A percentile compares a stretch with the other conserved stretches of the same genome.
Evolutionary conservation across 768 basidiomycete species (phyloP).

Genomic region (Leccinum subtestaceum): DNA sequence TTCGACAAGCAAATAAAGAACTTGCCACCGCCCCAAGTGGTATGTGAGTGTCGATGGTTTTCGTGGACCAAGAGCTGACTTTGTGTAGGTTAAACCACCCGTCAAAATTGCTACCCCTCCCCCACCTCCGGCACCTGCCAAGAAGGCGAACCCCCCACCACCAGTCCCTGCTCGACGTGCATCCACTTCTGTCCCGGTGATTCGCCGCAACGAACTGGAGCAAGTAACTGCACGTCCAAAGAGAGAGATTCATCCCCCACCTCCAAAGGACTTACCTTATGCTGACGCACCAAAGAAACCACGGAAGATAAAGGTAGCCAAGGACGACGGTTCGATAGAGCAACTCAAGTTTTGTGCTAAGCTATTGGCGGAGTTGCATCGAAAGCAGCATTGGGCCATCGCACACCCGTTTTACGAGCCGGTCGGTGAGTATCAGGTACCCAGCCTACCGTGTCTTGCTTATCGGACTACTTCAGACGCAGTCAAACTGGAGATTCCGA

Average conservation of each 20-base stretch:
- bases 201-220: slow-evolving; percentile 71
- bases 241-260: slow-evolving; percentile 95
- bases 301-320: slow-evolving; percentile 55
- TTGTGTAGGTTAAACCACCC: slow-evolving; percentile 40
- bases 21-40: slow-evolving; percentile 75
- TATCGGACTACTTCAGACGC: slow-evolving; percentile 50
- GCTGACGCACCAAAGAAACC: slow-evolving; percentile 70
- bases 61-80: slow-evolving; percentile 16
- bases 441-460: background rate
- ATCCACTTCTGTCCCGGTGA: slow-evolving; percentile 79
- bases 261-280: slow-evolving; percentile 87
- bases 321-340: slow-evolving; percentile 69
- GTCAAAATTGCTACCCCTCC: slow-evolving; percentile 41
- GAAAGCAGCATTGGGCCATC: slow-evolving; percentile 70
- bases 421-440: slow-evolving; percentile 64
- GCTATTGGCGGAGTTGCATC: slow-evolving; percentile 69
- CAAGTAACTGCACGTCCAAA: slow-evolving; percentile 74
- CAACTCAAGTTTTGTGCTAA: slow-evolving; percentile 83
- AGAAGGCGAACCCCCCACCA: slow-evolving; percentile 32
- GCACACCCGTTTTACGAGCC: slow-evolving; percentile 91
- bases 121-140: slow-evolving; percentile 37
- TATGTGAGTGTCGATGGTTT: slow-evolving; percentile 39
- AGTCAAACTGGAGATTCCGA: slow-evolving; percentile 73
- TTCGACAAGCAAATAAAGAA: slow-evolving; percentile 89
- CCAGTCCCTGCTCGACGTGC: slow-evolving; percentile 57